Base-by-base conservation (phyloP, 768 basidiomycete species). In the Naganishia onofrii region DNA sequence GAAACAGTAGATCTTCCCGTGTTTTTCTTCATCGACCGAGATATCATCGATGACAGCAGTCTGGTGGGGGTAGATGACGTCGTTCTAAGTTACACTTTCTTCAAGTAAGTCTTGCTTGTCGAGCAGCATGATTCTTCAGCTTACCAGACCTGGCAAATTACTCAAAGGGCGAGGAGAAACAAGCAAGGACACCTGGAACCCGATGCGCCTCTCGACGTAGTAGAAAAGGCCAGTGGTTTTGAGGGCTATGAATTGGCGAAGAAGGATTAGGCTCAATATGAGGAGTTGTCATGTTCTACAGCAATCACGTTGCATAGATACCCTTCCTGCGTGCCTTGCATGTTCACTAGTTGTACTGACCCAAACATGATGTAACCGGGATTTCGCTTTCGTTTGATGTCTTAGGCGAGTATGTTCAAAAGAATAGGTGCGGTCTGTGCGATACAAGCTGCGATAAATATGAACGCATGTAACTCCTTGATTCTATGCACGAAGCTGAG, bases 1-100 rank as follows among this genome's bases (percentile, higher is more conserved):
- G 96, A 99, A 82, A 93, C 97, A 82, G 90, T 99, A 38, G 96
- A 99, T 81, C 92, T 99, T 86, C 96, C 96, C 2, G 85, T 99
- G 23, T 86, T 99, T 68, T 99, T 99, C 84, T 99, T 99, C 84
- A 95, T 99, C 74, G 96, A 99, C 84, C 91, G 92, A 73, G 96
- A 98, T 78, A 88, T 96, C 67, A 84, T 94, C 44, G 94, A 99
- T 53, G 96, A 99, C 74, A 93, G 93, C 0, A 81, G 88, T 2
- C 91, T 94, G 82, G 85, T 88, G 71, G 88, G 89, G 74, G 85
- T 99, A 15, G 89, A 95, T 74, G 92, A 97, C 77, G 85, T 98
- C 26, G 93, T 98, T 0, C 80, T 99, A 66, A 94, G 91, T 28
- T 99, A 99, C 80, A 99, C 96, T 0, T 99, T 99, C 83, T 99